Evolutionary conservation across 2,329 filamentous ascomycete genomes (phyloP).

Genomic region (Epichloe elymi): DNA sequence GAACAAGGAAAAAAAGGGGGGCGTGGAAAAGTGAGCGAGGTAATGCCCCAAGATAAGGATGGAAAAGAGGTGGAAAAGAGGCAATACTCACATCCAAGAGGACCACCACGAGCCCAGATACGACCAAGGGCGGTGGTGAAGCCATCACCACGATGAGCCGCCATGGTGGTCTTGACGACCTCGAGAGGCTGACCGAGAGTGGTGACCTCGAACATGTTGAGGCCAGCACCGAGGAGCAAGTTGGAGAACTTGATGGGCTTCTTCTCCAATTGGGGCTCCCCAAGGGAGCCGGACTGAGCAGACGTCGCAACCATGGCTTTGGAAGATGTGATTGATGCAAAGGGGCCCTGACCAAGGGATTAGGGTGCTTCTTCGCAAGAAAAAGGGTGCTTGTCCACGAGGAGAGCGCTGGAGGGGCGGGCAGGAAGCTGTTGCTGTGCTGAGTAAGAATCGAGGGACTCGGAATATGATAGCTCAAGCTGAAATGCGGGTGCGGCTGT

Average conservation of each 20-base stretch:
- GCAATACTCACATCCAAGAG: conserved; percentile 70
- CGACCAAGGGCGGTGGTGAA: conserved; percentile 69
- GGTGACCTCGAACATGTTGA: conserved; percentile 88
- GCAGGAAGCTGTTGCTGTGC: not conserved
- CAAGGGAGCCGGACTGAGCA: conserved; percentile 37
- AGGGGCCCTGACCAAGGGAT: conserved; percentile 97
- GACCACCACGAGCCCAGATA: conserved; percentile 89
- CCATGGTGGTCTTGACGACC: conserved; percentile 99
- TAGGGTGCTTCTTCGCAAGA: conserved; percentile 71
- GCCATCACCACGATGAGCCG: conserved; percentile 82
- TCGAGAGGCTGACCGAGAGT: conserved; percentile 70
- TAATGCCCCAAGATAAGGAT: not conserved
- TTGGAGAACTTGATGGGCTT: conserved; percentile 99
- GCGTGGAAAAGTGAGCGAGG: not conserved
- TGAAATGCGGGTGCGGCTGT: not conserved
- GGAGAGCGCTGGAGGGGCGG: conserved; percentile 6
- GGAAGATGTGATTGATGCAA: conserved; percentile 33
- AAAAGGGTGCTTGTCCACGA: conserved; percentile 13
- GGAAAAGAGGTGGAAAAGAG: not conserved
- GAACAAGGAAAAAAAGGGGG: not conserved
- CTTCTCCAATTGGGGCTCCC: conserved; percentile 65
- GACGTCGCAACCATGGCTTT: conserved; percentile 50
- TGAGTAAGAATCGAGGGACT: conserved; percentile 2
- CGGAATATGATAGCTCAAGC: not conserved
- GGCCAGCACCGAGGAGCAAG: conserved; percentile 79